A percentile compares a stretch with the other conserved stretches of the same genome.
Evolutionary conservation across 192 early-diverging fungal genomes (phyloP).

Genomic region (Blastocladiella britannica): DNA sequence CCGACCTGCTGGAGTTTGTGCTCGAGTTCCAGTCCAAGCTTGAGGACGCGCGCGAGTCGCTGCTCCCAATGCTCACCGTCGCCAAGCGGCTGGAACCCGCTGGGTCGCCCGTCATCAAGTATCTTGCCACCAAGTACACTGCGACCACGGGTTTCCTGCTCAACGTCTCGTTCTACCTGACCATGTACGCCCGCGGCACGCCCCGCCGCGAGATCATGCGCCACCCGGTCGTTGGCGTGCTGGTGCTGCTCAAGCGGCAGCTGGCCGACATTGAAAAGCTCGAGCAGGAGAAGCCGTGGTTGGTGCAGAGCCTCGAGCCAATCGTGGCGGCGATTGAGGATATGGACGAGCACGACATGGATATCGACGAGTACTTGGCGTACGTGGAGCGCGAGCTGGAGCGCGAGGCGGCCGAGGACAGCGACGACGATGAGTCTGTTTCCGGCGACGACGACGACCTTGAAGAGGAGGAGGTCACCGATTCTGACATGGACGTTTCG

Average conservation of each 20-base stretch:
- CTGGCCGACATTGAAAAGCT: neutral
- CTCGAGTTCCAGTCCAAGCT: neutral
- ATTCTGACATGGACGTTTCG: neutral
- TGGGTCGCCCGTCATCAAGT: neutral
- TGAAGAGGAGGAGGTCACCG: slow-evolving; percentile 19
- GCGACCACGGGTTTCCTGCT: neutral
- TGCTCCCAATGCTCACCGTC: neutral
- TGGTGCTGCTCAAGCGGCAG: neutral
- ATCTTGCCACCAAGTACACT: neutral
- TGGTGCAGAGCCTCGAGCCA: neutral
- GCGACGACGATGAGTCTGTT: slow-evolving; percentile 16
- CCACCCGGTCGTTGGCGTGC: neutral
- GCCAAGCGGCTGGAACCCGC: neutral
- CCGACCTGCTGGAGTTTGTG: neutral
- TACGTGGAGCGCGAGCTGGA: slow-evolving; percentile 29
- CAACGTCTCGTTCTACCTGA: neutral
- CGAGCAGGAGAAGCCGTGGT: neutral
- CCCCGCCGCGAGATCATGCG: neutral
- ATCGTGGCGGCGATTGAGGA: neutral
- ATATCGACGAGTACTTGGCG: neutral
- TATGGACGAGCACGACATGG: neutral
- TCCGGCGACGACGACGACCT: slow-evolving; percentile 24
- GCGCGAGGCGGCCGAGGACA: slow-evolving; percentile 34
- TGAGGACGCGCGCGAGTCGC: neutral
- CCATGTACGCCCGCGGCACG: neutral